These are phyloP conservation scores for Brettanomyces naardenensis DNA, from an alignment of 805 yeast species.

Conservation along the genomic window DNA sequence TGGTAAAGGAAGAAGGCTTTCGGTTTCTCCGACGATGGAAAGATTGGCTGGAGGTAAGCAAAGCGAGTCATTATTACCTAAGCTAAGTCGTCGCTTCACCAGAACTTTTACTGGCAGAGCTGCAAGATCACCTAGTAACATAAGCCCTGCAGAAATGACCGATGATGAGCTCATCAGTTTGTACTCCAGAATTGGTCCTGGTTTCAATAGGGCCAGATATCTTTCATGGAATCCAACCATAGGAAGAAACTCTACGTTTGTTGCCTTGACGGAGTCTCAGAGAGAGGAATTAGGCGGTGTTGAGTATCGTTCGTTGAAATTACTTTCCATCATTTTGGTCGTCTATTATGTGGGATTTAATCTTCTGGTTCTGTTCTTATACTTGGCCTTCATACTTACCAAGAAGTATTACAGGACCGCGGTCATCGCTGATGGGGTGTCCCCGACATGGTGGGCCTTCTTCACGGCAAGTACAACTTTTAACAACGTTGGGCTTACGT, in stretches of 20 bases:
- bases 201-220: slow-evolving; percentile 37
- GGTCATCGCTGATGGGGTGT: slow-evolving; percentile 49
- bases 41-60: background rate
- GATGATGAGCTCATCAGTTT: slow-evolving; percentile 26
- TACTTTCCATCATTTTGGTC: slow-evolving; percentile 58
- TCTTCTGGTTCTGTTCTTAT: slow-evolving; percentile 39
- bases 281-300: slow-evolving; percentile 96
- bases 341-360: slow-evolving; percentile 74
- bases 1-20: slow-evolving; percentile 4
- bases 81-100: slow-evolving; percentile 5
- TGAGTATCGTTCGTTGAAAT: slow-evolving; percentile 83
- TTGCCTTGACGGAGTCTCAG: slow-evolving; percentile 71
- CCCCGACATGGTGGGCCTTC: slow-evolving; percentile 90
- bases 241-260: slow-evolving; percentile 90
- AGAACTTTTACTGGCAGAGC: slow-evolving; percentile 11
- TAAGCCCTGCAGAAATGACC: slow-evolving; percentile 8
- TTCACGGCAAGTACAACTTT: slow-evolving; percentile 76
- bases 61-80: background rate
- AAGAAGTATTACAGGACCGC: slow-evolving; percentile 33
- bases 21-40: slow-evolving; percentile 2
- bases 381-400: slow-evolving; percentile 54
- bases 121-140: background rate
- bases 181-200: slow-evolving; percentile 11
- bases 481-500: slow-evolving; percentile 77
- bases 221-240: slow-evolving; percentile 87